Conservation (phyloP, 208 protist species). For the Crithidia mellificae region DNA sequence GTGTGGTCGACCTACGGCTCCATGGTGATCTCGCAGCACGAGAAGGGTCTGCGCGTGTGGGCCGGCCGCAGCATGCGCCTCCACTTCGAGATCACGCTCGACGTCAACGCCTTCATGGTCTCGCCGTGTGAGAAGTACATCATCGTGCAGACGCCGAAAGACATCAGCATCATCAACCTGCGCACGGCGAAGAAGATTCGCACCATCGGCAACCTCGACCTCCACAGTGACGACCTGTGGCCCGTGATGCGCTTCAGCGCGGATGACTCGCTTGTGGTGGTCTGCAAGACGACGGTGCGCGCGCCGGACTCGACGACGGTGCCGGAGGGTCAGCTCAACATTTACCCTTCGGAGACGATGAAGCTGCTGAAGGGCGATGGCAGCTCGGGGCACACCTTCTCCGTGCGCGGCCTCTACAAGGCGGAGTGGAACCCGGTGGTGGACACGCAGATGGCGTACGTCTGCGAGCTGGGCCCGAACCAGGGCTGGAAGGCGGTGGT, state of each 20-base stretch:
- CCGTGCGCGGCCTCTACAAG: slow-evolving; percentile 72
- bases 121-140: slow-evolving; percentile 90
- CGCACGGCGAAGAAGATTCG: slow-evolving; percentile 80
- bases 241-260: slow-evolving; percentile 87
- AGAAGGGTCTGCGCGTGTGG: slow-evolving; percentile 80
- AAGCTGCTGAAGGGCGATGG: slow-evolving; percentile 55
- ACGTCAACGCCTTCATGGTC: slow-evolving; percentile 82
- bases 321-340: slow-evolving; percentile 61
- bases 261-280: slow-evolving; percentile 81
- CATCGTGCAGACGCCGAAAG: slow-evolving; percentile 79
- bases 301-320: slow-evolving; percentile 35
- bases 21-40: slow-evolving; percentile 81
- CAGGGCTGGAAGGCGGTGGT: slow-evolving; percentile 83
- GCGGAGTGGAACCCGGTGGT: slow-evolving; percentile 86
- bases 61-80: slow-evolving; percentile 81
- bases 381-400: slow-evolving; percentile 64
- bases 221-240: slow-evolving; percentile 77
- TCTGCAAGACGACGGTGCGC: slow-evolving; percentile 69
- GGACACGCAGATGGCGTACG: slow-evolving; percentile 79
- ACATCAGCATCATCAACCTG: slow-evolving; percentile 83
- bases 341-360: slow-evolving; percentile 84
- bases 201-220: slow-evolving; percentile 79
- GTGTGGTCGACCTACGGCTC: slow-evolving; percentile 86
- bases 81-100: slow-evolving; percentile 78
- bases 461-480: slow-evolving; percentile 51